Evolutionary conservation across 1,284 basidiomycete genomes (phyloP), one percentile per base, ranked within the genome.

Genomic region (Spongispora temasekensis): DNA sequence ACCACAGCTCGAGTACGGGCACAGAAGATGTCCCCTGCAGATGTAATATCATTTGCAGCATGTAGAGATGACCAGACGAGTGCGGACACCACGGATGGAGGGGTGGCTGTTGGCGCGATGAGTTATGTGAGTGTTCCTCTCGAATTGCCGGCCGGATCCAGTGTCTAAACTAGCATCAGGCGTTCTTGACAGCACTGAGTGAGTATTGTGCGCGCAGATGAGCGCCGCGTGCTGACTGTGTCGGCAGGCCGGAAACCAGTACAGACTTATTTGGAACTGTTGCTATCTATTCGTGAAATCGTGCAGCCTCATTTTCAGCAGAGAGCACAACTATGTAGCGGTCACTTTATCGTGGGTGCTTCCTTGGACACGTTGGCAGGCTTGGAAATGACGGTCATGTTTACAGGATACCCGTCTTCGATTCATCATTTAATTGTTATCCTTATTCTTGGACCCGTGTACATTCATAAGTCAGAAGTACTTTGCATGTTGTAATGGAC

Each of bases 1-100:
- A 76, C 87, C 44, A 74, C 75, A 32, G 60, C 65, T 30, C 74
- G 70, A 15, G 73, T 78, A 56, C 70, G 73, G 58, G 66, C 66
- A 40, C 63, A 68, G 37, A 80, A 79, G 55, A 68, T 68, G 17
- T 78, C 79, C 2, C 58, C 69, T 0, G 83, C 81, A 6, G 85
- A 87, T 62, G 83, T 84, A 13, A 85, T 88, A 58, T 84, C 83
- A 2, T 91, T 86, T 76, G 85, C 87, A 25, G 91, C 89, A 7
- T 94, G 93, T 73, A 85, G 88, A 68, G 93, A 95, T 70, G 84
- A 83, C 44, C 88, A 94, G 74, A 93, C 88, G 2, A 90, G 83
- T 64, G 81, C 81, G 0, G 85, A 86, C 64, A 85, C 83, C 3
- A 80, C 81, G 53, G 70, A 76, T 12, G 77, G 76, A 30, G 83